phyloP scores from a whole-genome alignment of 176 grass and related monocot species.

The Eleusine coracana region DNA sequence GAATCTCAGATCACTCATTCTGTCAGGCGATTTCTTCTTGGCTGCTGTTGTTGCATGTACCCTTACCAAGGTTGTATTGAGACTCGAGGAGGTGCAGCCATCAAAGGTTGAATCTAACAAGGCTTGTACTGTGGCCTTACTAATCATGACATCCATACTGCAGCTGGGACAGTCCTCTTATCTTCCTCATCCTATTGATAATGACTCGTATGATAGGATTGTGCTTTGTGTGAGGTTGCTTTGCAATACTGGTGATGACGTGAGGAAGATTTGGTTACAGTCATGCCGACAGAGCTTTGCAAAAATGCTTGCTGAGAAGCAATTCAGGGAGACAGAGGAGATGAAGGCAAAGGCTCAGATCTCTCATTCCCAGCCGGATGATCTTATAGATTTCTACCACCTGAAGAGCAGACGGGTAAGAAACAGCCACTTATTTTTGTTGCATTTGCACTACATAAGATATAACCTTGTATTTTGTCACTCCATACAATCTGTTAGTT shows the following conservation, averaged over 20 bases:
- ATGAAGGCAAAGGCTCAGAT: conserved; percentile 68
- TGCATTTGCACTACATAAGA: conserved; percentile 9
- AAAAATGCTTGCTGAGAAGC: conserved; percentile 83
- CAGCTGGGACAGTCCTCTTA: conserved; percentile 64
- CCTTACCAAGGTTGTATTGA: conserved; percentile 71
- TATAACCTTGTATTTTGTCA: neutral
- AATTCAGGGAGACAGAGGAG: conserved; percentile 80
- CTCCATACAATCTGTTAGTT: neutral
- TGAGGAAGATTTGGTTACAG: conserved; percentile 74
- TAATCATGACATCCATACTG: conserved; percentile 66
- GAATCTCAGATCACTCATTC: conserved; percentile 69
- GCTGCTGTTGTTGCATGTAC: conserved; percentile 57
- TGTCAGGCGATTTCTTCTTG: conserved; percentile 74
- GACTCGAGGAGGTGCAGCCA: conserved; percentile 71
- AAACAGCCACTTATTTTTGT: neutral
- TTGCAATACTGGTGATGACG: conserved; percentile 73
- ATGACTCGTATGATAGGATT: conserved; percentile 68
- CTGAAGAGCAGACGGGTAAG: conserved; percentile 73
- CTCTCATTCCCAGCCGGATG: conserved; percentile 77
- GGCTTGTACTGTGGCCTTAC: conserved; percentile 49
- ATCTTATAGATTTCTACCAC: conserved; percentile 91
- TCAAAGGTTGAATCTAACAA: conserved; percentile 72
- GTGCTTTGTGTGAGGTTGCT: conserved; percentile 75
- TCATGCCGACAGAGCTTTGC: conserved; percentile 70
- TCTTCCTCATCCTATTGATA: conserved; percentile 66